These are phyloP conservation scores for Pseudoturritis turrita DNA, from an alignment of 345 rosid genomes.

Conservation along the genomic window DNA sequence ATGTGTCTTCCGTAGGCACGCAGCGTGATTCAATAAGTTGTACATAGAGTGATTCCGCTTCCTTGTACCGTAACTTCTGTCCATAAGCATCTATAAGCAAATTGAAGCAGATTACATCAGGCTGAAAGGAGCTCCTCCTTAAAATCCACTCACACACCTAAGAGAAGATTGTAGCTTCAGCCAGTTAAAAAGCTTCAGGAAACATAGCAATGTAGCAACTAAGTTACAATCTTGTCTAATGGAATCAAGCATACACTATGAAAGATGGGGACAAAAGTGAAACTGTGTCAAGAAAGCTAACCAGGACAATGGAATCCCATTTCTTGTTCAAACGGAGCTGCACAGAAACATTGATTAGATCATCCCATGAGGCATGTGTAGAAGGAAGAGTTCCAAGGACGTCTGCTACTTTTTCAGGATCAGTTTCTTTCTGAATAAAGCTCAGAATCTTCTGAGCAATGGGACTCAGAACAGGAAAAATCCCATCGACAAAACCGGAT, in stretches of 20 bases:
- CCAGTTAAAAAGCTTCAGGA: background rate
- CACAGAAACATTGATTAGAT: slow-evolving; percentile 71
- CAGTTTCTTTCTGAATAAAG: slow-evolving; percentile 49
- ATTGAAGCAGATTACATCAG: slow-evolving; percentile 86
- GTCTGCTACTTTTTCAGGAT: slow-evolving; percentile 40
- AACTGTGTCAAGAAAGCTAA: slow-evolving; percentile 19
- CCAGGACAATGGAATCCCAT: slow-evolving; percentile 72
- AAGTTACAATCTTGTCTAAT: too few relatives aligned
- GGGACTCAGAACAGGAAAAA: slow-evolving; percentile 85
- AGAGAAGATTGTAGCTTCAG: slow-evolving; percentile 12
- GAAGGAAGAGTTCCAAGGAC: slow-evolving; percentile 61
- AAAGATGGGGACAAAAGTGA: background rate
- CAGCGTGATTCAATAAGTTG: slow-evolving; percentile 74
- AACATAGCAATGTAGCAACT: too few relatives aligned
- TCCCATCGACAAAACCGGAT: slow-evolving; percentile 91
- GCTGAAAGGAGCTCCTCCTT: slow-evolving; percentile 71
- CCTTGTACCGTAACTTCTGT: slow-evolving; percentile 51
- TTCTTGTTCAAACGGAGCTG: slow-evolving; percentile 75
- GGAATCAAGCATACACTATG: background rate
- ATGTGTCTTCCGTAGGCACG: slow-evolving; percentile 85
- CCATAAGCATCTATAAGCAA: slow-evolving; percentile 90
- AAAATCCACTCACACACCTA: slow-evolving; percentile 88
- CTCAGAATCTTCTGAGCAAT: slow-evolving; percentile 62
- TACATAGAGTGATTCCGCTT: slow-evolving; percentile 65
- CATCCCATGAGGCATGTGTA: slow-evolving; percentile 81